A percentile compares a stretch with the other conserved stretches of the same genome.
phyloP scores from a whole-genome alignment of 768 basidiomycete species.

The Mycena galopus region DNA sequence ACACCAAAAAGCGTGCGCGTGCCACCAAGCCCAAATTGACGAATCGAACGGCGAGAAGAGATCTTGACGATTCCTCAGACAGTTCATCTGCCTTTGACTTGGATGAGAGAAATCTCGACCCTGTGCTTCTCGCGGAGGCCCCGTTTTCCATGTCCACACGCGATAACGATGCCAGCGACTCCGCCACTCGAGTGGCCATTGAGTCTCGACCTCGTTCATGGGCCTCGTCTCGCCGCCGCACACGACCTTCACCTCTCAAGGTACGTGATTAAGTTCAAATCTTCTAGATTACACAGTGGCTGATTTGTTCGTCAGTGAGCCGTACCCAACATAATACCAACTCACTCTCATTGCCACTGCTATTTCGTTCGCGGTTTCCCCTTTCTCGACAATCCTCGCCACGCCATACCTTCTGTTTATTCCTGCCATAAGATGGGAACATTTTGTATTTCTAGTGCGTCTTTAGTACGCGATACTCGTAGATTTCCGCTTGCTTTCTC shows the following conservation, averaged over 20 bases:
- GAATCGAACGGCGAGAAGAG: neutral
- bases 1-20: neutral
- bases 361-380: neutral
- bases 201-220: neutral
- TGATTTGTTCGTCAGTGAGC: neutral
- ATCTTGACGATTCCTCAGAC: neutral
- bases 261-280: neutral
- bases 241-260: neutral
- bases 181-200: neutral
- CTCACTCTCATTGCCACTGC: neutral
- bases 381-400: too few relatives aligned
- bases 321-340: neutral
- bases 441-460: neutral
- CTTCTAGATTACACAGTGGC: neutral
- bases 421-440: neutral
- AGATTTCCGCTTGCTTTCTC: too few relatives aligned
- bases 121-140: neutral
- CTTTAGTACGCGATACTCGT: too few relatives aligned
- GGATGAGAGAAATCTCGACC: neutral
- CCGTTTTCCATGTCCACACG: neutral
- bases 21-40: neutral
- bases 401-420: neutral
- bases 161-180: neutral
- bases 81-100: neutral
- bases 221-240: conserved; percentile 1